These are phyloP conservation scores for Lantana camara DNA, from an alignment of 257 asterid genomes.

Conservation along the genomic window DNA sequence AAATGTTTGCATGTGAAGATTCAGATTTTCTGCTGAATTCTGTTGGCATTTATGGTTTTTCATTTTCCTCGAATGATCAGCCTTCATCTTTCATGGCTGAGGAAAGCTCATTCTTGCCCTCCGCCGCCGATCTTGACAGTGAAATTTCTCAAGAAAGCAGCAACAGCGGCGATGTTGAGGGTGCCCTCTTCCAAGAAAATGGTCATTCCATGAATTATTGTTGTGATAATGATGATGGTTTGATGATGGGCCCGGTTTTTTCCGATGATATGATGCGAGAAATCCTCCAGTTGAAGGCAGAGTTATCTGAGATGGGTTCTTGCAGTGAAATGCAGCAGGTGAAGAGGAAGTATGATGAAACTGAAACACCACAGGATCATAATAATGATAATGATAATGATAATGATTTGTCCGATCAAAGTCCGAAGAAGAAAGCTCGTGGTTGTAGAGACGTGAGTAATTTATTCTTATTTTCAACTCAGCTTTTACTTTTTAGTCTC, in stretches of 20 bases:
- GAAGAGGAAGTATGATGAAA: slow-evolving; percentile 41
- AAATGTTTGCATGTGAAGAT: slow-evolving; percentile 55
- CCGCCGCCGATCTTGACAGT: slow-evolving; percentile 26
- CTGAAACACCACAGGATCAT: too few species aligned
- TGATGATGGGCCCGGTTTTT: slow-evolving; percentile 28
- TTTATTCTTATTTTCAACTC: not conserved
- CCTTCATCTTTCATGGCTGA: slow-evolving; percentile 19
- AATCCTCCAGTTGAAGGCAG: slow-evolving; percentile 33
- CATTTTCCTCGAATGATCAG: not conserved
- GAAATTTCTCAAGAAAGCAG: slow-evolving; percentile 58
- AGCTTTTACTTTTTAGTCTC: not conserved
- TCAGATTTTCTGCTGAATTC: slow-evolving; percentile 43
- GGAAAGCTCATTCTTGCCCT: slow-evolving; percentile 7
- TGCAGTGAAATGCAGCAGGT: slow-evolving; percentile 34
- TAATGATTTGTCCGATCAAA: slow-evolving; percentile 14
- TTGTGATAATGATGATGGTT: slow-evolving; percentile 14
- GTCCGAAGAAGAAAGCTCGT: slow-evolving; percentile 56
- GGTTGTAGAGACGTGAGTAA: slow-evolving; percentile 51
- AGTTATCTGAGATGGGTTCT: slow-evolving; percentile 24
- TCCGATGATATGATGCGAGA: slow-evolving; percentile 40
- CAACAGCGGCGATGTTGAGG: slow-evolving; percentile 36
- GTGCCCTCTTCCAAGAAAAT: slow-evolving; percentile 11
- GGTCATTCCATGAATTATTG: not conserved
- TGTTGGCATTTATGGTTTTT: slow-evolving; percentile 17
- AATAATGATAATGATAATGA: too few species aligned